Base-by-base conservation (phyloP, 345 rosid genomes). In the Diplotaxis tenuifolia region DNA sequence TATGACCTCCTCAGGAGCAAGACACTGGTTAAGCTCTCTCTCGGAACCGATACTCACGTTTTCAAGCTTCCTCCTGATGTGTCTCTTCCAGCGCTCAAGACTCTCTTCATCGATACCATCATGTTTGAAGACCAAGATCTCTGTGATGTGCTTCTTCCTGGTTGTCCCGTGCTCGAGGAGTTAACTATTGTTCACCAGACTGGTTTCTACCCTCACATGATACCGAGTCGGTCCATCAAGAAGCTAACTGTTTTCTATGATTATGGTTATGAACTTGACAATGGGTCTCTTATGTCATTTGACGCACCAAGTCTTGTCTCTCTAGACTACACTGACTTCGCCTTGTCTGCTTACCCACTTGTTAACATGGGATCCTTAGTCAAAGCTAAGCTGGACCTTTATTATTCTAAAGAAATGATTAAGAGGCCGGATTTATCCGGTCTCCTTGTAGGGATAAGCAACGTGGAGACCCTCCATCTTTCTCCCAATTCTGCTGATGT, bases 31-130 rank as follows among this genome's bases (percentile, higher is more conserved):
- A 72, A 36, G 62, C 63, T 63, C n/a, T 11, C 22, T 7, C 14
- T 72, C 5, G 76, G 56, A 16, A 63, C 70, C 53, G 0, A 14
- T 1, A 7, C 40, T 16, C 4, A 0, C 1, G 2, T 18, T 6
- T 22, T 9, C 1, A n/a, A 34, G 21, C 28, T 23, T 18, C 45
- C 55, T 25, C 6, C 55, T 16, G 1, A 63, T 14, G 56, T 54
- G 7, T 63, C 7, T 4, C 70, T 63, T 36, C 70, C 76, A 23
- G 14, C 76, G 38, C 75, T 72, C 11, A 72, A 72, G 75, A 10
- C 8, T 23, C 62, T 72, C 19, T 32, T 12, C 7, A 7, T 72
- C 7, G 62, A 72, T 16, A 1, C 42, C 3, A n/a, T 50, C 19
- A 20, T 6, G 31, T 49, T 71, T 1, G 16, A 15, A 0, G 22